Evolutionary conservation across 2,329 filamentous ascomycete species (phyloP).

Genomic region (Xylariaceae sp.): DNA sequence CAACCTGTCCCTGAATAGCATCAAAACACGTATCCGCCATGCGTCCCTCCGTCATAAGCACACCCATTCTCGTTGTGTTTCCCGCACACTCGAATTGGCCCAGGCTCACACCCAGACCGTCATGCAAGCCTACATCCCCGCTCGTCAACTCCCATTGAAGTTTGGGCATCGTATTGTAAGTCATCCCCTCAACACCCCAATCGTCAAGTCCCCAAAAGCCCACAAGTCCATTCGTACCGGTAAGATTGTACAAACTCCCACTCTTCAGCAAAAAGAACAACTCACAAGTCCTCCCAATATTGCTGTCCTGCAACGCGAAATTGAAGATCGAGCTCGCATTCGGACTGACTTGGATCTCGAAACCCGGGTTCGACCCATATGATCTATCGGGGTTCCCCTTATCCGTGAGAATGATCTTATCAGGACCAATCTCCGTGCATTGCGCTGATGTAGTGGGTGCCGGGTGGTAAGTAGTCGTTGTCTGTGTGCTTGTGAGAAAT

Average conservation of each 20-base stretch:
- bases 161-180: constrained; percentile 18
- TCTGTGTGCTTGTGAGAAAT: constrained; percentile 34
- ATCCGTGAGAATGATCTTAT: constrained; percentile 53
- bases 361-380: constrained; percentile 24
- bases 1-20: constrained; percentile 12
- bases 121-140: constrained; percentile 9
- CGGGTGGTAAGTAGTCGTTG: constrained; percentile 11
- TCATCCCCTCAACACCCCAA: constrained; percentile 17
- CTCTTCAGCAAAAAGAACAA: constrained; percentile 50
- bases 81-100: constrained; percentile 24
- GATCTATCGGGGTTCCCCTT: constrained; percentile 49
- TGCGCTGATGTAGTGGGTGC: constrained; percentile 6
- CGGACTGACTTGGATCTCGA: constrained; percentile 52
- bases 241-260: constrained; percentile 14
- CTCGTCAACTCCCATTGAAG: constrained; percentile 15
- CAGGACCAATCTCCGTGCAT: constrained; percentile 13
- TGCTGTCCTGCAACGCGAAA: constrained; percentile 59
- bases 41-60: constrained; percentile 20
- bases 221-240: constrained; percentile 18
- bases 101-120: constrained; percentile 11
- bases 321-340: constrained; percentile 62
- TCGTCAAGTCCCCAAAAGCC: constrained; percentile 22
- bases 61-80: constrained; percentile 4
- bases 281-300: constrained; percentile 58
- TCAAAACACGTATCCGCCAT: constrained; percentile 25